These are phyloP conservation scores for Flaveria floridana DNA, from an alignment of 140 eudicot species.

Conservation along the genomic window DNA sequence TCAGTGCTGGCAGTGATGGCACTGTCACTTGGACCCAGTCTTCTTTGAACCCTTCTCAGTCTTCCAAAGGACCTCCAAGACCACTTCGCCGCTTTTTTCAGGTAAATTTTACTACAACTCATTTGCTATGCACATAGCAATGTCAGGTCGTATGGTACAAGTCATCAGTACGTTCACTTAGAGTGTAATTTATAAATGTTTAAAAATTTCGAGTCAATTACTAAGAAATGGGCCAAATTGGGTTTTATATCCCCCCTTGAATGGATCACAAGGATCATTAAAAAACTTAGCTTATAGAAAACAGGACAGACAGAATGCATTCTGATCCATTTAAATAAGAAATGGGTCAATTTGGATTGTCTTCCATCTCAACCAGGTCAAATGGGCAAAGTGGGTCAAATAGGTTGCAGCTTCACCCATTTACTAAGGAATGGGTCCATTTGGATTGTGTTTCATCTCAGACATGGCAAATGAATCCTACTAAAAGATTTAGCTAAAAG, in stretches of 20 bases:
- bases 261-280: background rate
- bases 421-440: background rate
- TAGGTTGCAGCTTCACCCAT: background rate
- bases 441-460: background rate
- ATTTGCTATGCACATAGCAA: background rate
- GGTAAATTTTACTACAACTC: slow-evolving; percentile 35
- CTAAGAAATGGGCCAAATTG: background rate
- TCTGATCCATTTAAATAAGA: background rate
- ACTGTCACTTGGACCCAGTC: slow-evolving; percentile 78
- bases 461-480: background rate
- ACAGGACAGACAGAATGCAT: background rate
- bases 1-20: slow-evolving; percentile 88
- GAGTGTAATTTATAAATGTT: background rate
- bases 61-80: slow-evolving; percentile 80
- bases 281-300: no score
- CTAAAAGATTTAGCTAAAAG: background rate
- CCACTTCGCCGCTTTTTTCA: slow-evolving; percentile 83
- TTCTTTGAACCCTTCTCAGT: slow-evolving; percentile 50
- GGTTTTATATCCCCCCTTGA: background rate
- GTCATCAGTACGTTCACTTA: background rate
- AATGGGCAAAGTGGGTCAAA: background rate
- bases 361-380: background rate
- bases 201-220: background rate
- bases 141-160: background rate
- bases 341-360: background rate